phyloP scores from a whole-genome alignment of 768 basidiomycete genomes.

The Artomyces pyxidatus region DNA sequence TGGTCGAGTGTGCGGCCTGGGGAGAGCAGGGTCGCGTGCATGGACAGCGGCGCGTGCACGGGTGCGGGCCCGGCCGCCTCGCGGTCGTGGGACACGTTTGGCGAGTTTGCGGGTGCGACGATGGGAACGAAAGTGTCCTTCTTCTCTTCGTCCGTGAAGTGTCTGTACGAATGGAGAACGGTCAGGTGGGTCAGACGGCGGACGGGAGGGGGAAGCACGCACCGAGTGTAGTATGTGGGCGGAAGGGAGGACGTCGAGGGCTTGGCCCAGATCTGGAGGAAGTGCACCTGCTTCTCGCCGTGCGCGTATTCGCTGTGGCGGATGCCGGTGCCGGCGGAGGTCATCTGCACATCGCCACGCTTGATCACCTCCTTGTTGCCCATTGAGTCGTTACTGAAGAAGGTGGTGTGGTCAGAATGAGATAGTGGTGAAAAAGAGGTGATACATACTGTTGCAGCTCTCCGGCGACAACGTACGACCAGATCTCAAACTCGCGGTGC shows the following conservation, averaged over 20 bases:
- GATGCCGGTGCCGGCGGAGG: conserved; percentile 88
- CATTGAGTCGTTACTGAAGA: conserved; percentile 76
- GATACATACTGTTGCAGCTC: conserved; percentile 68
- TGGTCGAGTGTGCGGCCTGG: conserved; percentile 46
- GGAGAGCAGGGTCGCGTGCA: conserved; percentile 72
- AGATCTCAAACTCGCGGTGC: conserved; percentile 86
- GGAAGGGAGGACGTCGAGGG: conserved; percentile 40
- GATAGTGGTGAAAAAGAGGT: not conserved
- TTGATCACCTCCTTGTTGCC: conserved; percentile 83
- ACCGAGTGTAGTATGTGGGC: conserved; percentile 83
- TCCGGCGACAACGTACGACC: conserved; percentile 76
- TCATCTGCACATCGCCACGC: conserved; percentile 86
- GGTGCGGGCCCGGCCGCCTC: conserved; percentile 78
- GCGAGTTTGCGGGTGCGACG: conserved; percentile 57
- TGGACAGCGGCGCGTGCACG: conserved; percentile 55
- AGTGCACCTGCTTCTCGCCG: conserved; percentile 43
- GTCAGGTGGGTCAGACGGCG: too few species aligned
- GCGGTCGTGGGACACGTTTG: conserved; percentile 49
- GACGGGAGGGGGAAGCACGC: conserved; percentile 1
- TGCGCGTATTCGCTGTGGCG: conserved; percentile 66
- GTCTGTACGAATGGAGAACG: too few species aligned
- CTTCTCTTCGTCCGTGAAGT: conserved; percentile 41
- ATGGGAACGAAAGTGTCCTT: conserved; percentile 44
- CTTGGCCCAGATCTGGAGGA: conserved; percentile 63
- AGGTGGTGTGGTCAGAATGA: not conserved